Evolutionary conservation across 2,329 filamentous ascomycete species (phyloP), one percentile per base, ranked within the genome.

Genomic region (Colletotrichum zoysiae): DNA sequence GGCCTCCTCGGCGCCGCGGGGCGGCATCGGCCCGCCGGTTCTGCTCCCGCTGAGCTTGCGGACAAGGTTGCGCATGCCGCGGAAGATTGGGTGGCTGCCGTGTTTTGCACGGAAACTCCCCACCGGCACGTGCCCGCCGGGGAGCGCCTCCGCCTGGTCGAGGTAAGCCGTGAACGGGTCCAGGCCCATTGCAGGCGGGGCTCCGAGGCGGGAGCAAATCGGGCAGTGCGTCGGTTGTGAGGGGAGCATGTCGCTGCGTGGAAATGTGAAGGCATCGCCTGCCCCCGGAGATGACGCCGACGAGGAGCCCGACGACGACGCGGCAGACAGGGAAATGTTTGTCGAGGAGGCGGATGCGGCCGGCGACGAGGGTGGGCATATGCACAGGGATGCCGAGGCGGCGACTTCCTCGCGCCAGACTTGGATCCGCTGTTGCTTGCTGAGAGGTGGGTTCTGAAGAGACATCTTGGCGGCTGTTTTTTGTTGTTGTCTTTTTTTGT

Each of bases 341-440:
- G 70, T 72, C 14, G 70, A 72, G 30, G 70, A 72, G 40, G 67
- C 79, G 20, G 78, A 75, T 51, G 79, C 74, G 11, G 77, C 77
- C n/a, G 78, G 75, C 16, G 80, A 76, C 57, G 78, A 78, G 30
- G 75, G 75, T 6, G 79, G 77, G 66, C 79, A 81, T 62, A 74
- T 76, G 75, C 82, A 82, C 18, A 79, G 78, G 26, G 77, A 76
- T 46, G 76, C 77, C 59, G 81, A 78, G 30, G 78, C 77, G 46
- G 80, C 80, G 59, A 88, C 85, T 78, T 88, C 87, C 64, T 79
- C 79, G 67, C 84, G 84, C 87, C 87, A 89, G 71, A 85, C 81
- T 70, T 84, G 78, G 74, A 88, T 86, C 77, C 83, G 82, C 35
- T 71, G 67, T 62, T 68, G 69, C 46, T 70, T 66, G 33, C 58